A percentile compares a stretch with the other conserved stretches of the same genome.
Conservation (phyloP, 768 basidiomycete genomes). For the Cubamyces lactineus region DNA sequence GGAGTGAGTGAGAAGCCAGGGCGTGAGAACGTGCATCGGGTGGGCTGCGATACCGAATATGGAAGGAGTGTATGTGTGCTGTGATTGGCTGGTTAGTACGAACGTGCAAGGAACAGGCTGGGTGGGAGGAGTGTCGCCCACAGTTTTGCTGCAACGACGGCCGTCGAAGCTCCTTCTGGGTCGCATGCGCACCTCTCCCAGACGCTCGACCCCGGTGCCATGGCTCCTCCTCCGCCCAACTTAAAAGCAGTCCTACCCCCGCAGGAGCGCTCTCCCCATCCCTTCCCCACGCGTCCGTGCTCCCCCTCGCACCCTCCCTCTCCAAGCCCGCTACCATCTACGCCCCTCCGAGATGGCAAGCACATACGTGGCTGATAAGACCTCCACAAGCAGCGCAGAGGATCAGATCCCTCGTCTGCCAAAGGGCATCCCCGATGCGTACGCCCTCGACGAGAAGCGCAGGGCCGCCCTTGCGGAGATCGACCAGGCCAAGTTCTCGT, state of each 20-base stretch:
- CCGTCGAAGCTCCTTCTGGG: neutral
- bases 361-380: conserved; percentile 24
- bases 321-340: conserved; percentile 11
- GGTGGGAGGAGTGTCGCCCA: neutral
- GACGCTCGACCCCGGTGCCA: conserved; percentile 7
- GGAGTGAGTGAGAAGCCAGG: conserved; percentile 1
- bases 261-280: conserved; percentile 10
- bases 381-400: conserved; percentile 23
- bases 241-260: conserved; percentile 17
- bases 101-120: conserved; percentile 29
- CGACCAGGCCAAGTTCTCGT: conserved; percentile 87
- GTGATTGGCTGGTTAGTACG: conserved; percentile 28
- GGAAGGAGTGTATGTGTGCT: conserved; percentile 5
- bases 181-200: neutral
- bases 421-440: conserved; percentile 27
- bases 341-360: conserved; percentile 26
- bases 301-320: neutral
- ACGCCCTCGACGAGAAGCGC: conserved; percentile 68
- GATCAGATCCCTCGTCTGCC: conserved; percentile 14
- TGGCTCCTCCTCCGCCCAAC: neutral
- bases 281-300: conserved; percentile 12
- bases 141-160: neutral
- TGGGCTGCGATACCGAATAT: neutral
- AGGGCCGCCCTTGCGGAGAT: conserved; percentile 83
- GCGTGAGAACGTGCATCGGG: conserved; percentile 22